Evolutionary conservation across 768 basidiomycete genomes (phyloP), one percentile per base, ranked within the genome.

Genomic region (Tricholoma saponaceum): DNA sequence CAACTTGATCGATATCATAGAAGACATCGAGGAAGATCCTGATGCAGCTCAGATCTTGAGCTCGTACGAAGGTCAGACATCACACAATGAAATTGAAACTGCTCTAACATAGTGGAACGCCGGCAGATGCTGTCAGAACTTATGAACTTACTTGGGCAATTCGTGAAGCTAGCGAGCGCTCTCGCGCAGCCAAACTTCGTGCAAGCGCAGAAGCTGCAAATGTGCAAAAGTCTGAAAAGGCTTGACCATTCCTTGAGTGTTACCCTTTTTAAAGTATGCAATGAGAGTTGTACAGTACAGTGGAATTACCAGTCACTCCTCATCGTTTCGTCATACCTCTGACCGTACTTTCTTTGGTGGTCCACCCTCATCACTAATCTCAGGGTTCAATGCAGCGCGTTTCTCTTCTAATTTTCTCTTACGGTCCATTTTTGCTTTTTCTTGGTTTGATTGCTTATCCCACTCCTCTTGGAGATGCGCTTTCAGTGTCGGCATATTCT

Each of bases 141-240:
- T 96, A 96, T 64, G 86, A 95, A 70, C 79, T 96, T 59, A 95
- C 93, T 22, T 96, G 94, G 94, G 92, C 93, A 26, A 95, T 96
- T 69, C 87, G 93, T 50, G 77, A 83, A 60, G 87, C 91, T 30
- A 84, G 83, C 62, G 90, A 93, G 68, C 80, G 78, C 51, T 84
- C 84, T 59, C 83, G 84, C 30, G 76, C 70, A 13, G 73, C 71
- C 22, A 83, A 71, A 60, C 64, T 77, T 43, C 74, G 76, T 61
- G 70, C 74, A 14, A 69, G 70, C 50, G 58, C 56, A 2, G 65
- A 70, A 32, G 65, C 71, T 51, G 65, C 65, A 5, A 60, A 70
- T 44, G 60, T 55, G n/a, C 55, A 61, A 47, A 51, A 59, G 43
- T 39, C n/a, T 7, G 50, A 22, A 39, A 18, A 20, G 7, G 53